Evolutionary conservation across 2,329 filamentous ascomycete species (phyloP), one percentile per base, ranked within the genome.

Genomic region (Epichloe typhina): DNA sequence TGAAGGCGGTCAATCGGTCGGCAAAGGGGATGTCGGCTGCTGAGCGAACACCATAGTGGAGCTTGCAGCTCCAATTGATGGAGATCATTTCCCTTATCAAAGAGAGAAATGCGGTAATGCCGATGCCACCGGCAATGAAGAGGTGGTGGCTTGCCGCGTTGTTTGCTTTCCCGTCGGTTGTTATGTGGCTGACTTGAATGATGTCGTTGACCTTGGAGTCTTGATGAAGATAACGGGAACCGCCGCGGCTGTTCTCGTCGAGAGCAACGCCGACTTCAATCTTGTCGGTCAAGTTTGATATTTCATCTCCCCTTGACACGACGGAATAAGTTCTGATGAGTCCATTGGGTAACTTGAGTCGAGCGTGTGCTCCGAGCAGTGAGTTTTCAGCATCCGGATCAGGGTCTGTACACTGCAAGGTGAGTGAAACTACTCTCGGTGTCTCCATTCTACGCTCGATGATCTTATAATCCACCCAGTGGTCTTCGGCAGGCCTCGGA

Each of bases 41-140:
- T 1, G 68, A 71, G 8, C 75, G 71, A 13, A 83, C 74, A 0
- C 75, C 79, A 53, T 80, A 83, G 63, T 84, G 80, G 40, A 84
- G 62, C 21, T 69, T 66, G 38, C 71, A 73, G 51, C 72, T 71
- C 60, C 65, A 74, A 57, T 79, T 69, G 52, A 75, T 73, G 4
- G 57, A 35, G 15, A 64, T 59, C 53, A 71, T 71, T 1, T 33
- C 49, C 46, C 73, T 64, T 3, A 78, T 59, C 23, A 79, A 65
- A 1, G 67, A 58, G 8, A 85, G 58, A 55, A 84, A 84, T 0
- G 82, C 82, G 2, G 82, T 85, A 54, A 85, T 75, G 0, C 82
- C 82, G 33, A 85, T 79, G 0, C 82, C 82, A 9, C 77, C 82
- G 0, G 73, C 79, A 33, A 86, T 74, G 57, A 84, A 78, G 39